A percentile compares a stretch with the other conserved stretches of the same genome.
Conservation (phyloP, 257 asterid genomes). For the Forsythia viridissima region DNA sequence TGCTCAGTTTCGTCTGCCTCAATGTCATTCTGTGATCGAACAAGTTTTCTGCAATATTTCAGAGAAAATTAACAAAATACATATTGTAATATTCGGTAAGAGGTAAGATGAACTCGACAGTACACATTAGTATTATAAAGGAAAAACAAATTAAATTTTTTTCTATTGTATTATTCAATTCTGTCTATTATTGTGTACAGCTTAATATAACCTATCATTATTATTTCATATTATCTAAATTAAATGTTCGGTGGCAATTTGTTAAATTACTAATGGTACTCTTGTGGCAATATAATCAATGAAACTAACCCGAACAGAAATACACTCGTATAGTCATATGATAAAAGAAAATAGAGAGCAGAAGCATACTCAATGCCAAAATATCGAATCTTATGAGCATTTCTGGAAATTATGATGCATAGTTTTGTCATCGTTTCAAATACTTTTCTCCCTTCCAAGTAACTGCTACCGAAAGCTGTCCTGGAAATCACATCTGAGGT, state of each 20-base stretch:
- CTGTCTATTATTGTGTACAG: too few relatives aligned
- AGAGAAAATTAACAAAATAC: not conserved
- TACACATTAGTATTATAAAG: not conserved
- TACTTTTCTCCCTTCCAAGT: conserved; percentile 52
- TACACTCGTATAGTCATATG: not conserved
- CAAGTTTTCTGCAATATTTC: conserved; percentile 25
- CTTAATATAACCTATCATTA: too few relatives aligned
- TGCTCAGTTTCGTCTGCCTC: conserved; percentile 45
- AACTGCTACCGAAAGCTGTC: conserved; percentile 69
- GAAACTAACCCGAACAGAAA: not conserved
- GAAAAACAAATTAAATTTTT: too few relatives aligned
- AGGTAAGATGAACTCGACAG: not conserved
- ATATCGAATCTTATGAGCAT: conserved; percentile 18
- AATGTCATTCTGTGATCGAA: conserved; percentile 35
- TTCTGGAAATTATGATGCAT: conserved; percentile 20
- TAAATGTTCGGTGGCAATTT: not conserved
- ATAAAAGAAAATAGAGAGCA: not conserved
- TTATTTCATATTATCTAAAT: too few relatives aligned
- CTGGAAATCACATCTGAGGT: conserved; percentile 62
- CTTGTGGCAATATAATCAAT: not conserved
- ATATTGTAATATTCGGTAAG: not conserved
- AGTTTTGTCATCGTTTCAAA: conserved; percentile 43
- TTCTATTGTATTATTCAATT: too few relatives aligned
- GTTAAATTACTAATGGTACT: not conserved
- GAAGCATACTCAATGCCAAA: conserved; percentile 28